Conservation (phyloP, 305 asterid genomes). For the Rubia tinctorum region DNA sequence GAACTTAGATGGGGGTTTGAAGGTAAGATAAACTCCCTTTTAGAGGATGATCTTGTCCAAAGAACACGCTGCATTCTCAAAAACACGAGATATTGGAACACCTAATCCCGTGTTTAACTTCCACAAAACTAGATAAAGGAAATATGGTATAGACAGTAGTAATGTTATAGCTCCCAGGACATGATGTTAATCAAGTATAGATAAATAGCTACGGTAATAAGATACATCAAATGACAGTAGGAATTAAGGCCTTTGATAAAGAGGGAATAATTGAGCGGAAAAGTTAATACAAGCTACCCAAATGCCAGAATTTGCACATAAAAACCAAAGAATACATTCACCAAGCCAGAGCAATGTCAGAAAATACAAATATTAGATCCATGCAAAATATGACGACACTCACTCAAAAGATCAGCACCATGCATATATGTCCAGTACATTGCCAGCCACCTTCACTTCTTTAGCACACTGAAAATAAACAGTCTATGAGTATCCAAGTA, state of each 20-base stretch:
- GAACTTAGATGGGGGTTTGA: too few species aligned
- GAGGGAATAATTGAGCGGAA: not conserved
- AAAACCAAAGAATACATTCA: constrained; percentile 4
- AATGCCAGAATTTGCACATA: not conserved
- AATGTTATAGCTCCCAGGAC: not conserved
- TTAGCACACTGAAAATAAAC: constrained; percentile 52
- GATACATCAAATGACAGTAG: not conserved
- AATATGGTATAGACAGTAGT: not conserved
- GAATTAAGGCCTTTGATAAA: not conserved
- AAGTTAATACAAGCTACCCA: not conserved
- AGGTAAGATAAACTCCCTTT: too few species aligned
- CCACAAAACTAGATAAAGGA: not conserved
- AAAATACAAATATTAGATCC: constrained; percentile 3
- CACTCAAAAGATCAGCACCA: constrained; percentile 23
- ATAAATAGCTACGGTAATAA: too few species aligned
- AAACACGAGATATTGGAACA: too few species aligned
- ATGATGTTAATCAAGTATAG: not conserved
- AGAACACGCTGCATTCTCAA: too few species aligned
- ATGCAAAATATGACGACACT: constrained; percentile 22
- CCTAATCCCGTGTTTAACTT: not conserved
- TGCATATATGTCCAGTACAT: constrained; percentile 18
- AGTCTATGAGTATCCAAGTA: not conserved
- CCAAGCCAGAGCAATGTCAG: not conserved
- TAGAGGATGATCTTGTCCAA: too few species aligned
- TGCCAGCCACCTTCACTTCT: constrained; percentile 34